These are phyloP conservation scores for Cladosporium sp. DNA, from an alignment of 2,329 filamentous ascomycete genomes.

Conservation along the genomic window DNA sequence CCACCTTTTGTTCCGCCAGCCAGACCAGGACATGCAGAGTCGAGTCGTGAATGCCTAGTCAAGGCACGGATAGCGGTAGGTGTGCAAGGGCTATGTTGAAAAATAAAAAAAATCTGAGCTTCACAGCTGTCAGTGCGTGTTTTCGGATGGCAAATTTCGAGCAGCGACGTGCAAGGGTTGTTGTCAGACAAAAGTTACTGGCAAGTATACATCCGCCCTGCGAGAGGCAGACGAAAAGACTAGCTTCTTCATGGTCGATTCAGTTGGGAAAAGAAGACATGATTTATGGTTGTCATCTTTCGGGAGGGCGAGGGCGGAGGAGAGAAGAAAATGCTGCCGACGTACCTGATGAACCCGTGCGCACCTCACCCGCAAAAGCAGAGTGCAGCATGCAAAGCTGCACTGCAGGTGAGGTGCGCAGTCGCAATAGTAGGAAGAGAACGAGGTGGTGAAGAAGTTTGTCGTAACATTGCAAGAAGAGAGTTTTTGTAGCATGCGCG, in stretches of 20 bases:
- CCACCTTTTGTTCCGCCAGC: not conserved
- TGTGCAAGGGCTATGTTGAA: not conserved
- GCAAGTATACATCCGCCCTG: constrained; percentile 76
- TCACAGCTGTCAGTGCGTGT: constrained; percentile 2
- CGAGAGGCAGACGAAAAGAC: constrained; percentile 60
- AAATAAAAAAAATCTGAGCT: not conserved
- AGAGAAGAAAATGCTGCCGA: constrained; percentile 1
- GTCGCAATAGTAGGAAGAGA: not conserved
- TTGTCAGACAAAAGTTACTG: constrained; percentile 80
- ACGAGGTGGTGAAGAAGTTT: not conserved
- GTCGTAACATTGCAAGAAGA: not conserved
- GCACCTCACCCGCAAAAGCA: not conserved
- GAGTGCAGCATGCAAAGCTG: not conserved
- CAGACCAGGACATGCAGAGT: not conserved
- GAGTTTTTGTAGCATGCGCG: not conserved
- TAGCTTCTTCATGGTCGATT: constrained; percentile 81
- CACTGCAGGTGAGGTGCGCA: not conserved
- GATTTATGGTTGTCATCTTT: constrained; percentile 67
- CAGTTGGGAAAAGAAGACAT: constrained; percentile 81
- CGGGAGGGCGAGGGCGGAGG: constrained; percentile 16
- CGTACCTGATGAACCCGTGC: constrained; percentile 3
- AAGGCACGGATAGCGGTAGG: not conserved
- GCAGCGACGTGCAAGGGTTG: constrained; percentile 1
- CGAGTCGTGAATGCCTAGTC: not conserved
- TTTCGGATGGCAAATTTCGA: not conserved